phyloP scores from a whole-genome alignment of 495 filamentous ascomycete genomes.

The Penicillium tannophilum region DNA sequence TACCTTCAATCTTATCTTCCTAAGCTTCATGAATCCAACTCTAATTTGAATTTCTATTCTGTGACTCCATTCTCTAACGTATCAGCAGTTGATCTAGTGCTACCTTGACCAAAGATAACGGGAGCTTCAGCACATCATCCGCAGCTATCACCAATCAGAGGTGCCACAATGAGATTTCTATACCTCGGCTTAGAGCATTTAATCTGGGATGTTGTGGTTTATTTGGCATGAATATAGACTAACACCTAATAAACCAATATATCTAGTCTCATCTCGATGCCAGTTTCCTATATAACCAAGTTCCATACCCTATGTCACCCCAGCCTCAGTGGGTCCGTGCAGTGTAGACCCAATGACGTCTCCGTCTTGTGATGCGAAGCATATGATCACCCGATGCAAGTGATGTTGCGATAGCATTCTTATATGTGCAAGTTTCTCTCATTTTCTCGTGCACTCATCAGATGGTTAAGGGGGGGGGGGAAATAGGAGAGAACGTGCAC shows the following conservation, averaged over 20 bases:
- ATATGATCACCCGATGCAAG: slow-evolving; percentile 25
- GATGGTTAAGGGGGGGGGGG: background rate
- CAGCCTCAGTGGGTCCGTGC: slow-evolving; percentile 23
- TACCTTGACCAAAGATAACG: slow-evolving; percentile 2
- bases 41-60: background rate
- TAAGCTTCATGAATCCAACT: background rate
- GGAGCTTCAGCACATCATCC: slow-evolving; percentile 10
- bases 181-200: background rate
- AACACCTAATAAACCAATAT: too few relatives aligned
- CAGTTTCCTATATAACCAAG: background rate
- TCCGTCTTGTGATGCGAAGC: slow-evolving; percentile 26
- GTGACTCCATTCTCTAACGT: background rate
- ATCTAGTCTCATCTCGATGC: background rate
- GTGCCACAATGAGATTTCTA: background rate
- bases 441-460: background rate
- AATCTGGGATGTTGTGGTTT: background rate
- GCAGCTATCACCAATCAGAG: slow-evolving; percentile 14
- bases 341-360: slow-evolving; percentile 19
- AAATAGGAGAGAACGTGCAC: background rate
- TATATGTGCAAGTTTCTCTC: background rate
- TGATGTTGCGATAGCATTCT: slow-evolving; percentile 3
- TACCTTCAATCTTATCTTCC: background rate
- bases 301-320: background rate
- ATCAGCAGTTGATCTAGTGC: background rate
- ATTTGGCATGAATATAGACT: too few relatives aligned